These are phyloP conservation scores for Geosiphon pyriformis DNA, from an alignment of 192 early-diverging fungal species.

Conservation along the genomic window DNA sequence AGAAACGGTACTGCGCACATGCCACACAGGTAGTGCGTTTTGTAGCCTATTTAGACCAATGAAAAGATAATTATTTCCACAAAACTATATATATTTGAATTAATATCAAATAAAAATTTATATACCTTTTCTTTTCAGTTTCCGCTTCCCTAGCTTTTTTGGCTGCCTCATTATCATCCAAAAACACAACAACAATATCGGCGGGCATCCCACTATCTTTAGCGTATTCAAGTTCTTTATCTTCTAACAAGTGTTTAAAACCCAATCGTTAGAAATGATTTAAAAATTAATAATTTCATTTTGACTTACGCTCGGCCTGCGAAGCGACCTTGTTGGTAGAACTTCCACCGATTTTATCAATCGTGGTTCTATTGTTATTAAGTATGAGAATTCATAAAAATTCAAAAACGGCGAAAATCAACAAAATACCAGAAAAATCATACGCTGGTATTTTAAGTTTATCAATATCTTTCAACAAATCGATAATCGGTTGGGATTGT, in stretches of 20 bases:
- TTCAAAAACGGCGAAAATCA: neutral
- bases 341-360: conserved; percentile 7
- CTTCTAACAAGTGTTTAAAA: conserved; percentile 26
- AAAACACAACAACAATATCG: conserved; percentile 68
- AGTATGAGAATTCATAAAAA: neutral
- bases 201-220: conserved; percentile 57
- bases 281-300: neutral
- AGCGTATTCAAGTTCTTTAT: conserved; percentile 58
- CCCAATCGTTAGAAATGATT: neutral
- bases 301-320: neutral
- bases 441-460: conserved; percentile 57
- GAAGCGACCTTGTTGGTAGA: neutral
- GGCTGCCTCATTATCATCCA: conserved; percentile 64
- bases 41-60: conserved; percentile 39
- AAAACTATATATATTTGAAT: neutral
- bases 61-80: neutral
- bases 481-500: conserved; percentile 66
- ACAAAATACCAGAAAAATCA: conserved; percentile 17
- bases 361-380: conserved; percentile 14
- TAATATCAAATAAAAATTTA: neutral
- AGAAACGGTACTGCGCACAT: conserved; percentile 69
- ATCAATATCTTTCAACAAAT: conserved; percentile 67
- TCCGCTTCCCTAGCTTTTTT: conserved; percentile 58
- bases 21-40: conserved; percentile 76
- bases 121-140: conserved; percentile 53